Evolutionary conservation across 176 grass and related monocot genomes (phyloP).

Genomic region (Phoenix roebelenii): DNA sequence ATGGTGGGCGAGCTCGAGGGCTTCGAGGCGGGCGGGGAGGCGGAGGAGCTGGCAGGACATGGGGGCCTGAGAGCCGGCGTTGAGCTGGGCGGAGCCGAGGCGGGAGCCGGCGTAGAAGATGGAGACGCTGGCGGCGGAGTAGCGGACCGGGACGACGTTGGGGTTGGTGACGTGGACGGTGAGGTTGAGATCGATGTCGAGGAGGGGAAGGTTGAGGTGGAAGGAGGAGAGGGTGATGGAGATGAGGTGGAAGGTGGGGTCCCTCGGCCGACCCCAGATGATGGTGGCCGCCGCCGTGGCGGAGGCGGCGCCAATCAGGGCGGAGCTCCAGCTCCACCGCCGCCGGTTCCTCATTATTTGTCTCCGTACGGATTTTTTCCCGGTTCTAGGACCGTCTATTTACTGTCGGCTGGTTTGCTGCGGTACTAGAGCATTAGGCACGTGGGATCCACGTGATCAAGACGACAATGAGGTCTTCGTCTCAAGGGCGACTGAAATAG

Average conservation of each 20-base stretch:
- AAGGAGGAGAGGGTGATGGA: slow-evolving; percentile 67
- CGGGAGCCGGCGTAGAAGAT: slow-evolving; percentile 58
- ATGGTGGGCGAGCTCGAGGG: slow-evolving; percentile 51
- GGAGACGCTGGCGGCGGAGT: slow-evolving; percentile 47
- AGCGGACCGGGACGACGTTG: slow-evolving; percentile 61
- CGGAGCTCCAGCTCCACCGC: slow-evolving; percentile 62
- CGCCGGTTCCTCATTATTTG: not conserved
- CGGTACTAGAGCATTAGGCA: no score
- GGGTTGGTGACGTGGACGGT: slow-evolving; percentile 83
- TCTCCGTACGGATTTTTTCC: no score
- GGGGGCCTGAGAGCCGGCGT: slow-evolving; percentile 54
- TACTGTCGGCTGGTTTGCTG: no score
- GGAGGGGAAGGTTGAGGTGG: slow-evolving; percentile 48
- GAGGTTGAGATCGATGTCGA: slow-evolving; percentile 70
- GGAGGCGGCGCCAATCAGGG: slow-evolving; percentile 42
- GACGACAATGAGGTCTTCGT: no score
- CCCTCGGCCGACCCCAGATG: slow-evolving; percentile 35
- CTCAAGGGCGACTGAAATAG: no score
- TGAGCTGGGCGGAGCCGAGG: slow-evolving; percentile 54
- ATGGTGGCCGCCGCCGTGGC: slow-evolving; percentile 28
- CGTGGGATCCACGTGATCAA: no score
- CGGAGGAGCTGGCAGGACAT: slow-evolving; percentile 70
- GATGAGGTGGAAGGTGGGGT: slow-evolving; percentile 71
- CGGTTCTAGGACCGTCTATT: no score
- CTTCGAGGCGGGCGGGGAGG: slow-evolving; percentile 56